These are phyloP conservation scores for Malus sylvestris DNA, from an alignment of 306 rosid genomes.

Conservation along the genomic window DNA sequence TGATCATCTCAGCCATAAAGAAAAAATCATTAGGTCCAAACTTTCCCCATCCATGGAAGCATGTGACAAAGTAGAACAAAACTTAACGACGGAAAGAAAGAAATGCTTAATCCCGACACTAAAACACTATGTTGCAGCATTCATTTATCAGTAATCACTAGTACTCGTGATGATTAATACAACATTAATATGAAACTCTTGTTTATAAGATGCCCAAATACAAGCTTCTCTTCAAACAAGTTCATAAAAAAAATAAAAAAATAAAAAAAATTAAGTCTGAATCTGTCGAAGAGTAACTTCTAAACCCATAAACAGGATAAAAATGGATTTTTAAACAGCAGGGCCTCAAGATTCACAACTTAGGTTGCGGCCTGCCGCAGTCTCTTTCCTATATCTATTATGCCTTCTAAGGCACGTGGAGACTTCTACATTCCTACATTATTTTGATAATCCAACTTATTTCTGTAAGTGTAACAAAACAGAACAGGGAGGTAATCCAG, in stretches of 20 bases:
- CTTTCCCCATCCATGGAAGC: neutral
- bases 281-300: neutral
- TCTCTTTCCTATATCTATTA: neutral
- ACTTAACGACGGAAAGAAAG: neutral
- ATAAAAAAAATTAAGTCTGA: neutral
- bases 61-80: neutral
- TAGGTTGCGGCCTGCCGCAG: neutral
- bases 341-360: neutral
- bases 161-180: neutral
- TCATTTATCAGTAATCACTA: neutral
- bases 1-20: conserved; percentile 55
- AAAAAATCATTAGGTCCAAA: neutral
- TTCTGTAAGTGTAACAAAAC: neutral
- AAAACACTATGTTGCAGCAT: neutral
- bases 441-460: neutral
- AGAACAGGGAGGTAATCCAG: neutral
- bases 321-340: neutral
- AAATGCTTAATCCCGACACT: neutral
- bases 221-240: neutral
- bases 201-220: neutral
- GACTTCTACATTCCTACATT: no score
- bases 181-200: neutral
- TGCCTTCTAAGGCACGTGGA: neutral
- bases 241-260: neutral
- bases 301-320: neutral